A percentile compares a stretch with the other conserved stretches of the same genome.
These are phyloP conservation scores for Monilinia vaccinii-corymbosi DNA, from an alignment of 2,329 filamentous ascomycete species.

Conservation along the genomic window DNA sequence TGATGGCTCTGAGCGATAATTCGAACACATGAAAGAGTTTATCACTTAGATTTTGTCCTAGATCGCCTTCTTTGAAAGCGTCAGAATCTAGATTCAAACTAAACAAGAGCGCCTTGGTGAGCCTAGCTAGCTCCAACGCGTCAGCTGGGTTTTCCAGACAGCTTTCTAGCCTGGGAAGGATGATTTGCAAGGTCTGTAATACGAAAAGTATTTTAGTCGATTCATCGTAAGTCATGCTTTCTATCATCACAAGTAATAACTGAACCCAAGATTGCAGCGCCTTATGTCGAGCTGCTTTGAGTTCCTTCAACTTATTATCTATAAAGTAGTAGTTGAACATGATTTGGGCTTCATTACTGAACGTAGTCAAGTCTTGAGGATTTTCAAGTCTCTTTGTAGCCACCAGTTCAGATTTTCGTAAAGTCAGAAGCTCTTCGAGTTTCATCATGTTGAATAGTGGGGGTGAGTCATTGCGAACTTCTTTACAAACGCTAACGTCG, in stretches of 20 bases:
- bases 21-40: conserved; percentile 89
- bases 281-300: conserved; percentile 44
- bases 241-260: conserved; percentile 72
- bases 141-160: conserved; percentile 60
- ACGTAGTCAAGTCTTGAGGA: conserved; percentile 38
- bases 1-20: conserved; percentile 70
- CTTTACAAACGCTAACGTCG: conserved; percentile 56
- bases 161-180: conserved; percentile 77
- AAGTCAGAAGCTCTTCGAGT: conserved; percentile 62
- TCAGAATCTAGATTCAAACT: conserved; percentile 52
- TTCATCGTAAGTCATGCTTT: conserved; percentile 70
- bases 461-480: conserved; percentile 47
- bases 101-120: conserved; percentile 65
- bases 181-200: conserved; percentile 76
- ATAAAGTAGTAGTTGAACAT: conserved; percentile 53
- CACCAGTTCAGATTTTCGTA: conserved; percentile 56
- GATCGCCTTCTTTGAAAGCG: conserved; percentile 35
- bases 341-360: conserved; percentile 51
- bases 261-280: conserved; percentile 79
- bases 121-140: conserved; percentile 64
- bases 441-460: conserved; percentile 59
- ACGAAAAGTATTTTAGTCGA: conserved; percentile 68
- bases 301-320: conserved; percentile 52
- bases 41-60: conserved; percentile 72
- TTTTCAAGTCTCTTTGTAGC: conserved; percentile 40